A percentile compares a stretch with the other conserved stretches of the same genome.
These are phyloP conservation scores for Acer saccharum DNA, from an alignment of 345 rosid species.

Conservation along the genomic window DNA sequence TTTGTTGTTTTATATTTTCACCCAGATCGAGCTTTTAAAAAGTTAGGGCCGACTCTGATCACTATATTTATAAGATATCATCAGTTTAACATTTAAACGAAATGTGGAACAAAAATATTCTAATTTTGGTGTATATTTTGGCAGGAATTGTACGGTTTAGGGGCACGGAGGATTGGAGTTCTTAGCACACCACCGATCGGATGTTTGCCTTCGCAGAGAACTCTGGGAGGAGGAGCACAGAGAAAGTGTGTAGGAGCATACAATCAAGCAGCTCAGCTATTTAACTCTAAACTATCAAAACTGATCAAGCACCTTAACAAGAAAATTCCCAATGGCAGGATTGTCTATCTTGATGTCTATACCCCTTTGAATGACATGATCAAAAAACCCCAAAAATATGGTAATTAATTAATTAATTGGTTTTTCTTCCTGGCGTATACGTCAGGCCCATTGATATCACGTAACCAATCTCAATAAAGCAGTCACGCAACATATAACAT, in stretches of 20 bases:
- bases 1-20: no score
- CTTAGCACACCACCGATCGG: constrained; percentile 26
- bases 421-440: no score
- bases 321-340: not conserved
- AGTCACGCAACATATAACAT: no score
- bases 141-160: constrained; percentile 33
- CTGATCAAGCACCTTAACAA: constrained; percentile 4
- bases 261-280: constrained; percentile 28
- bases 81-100: no score
- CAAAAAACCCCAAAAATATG: constrained; percentile 22
- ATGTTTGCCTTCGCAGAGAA: constrained; percentile 34
- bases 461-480: not conserved
- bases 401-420: constrained; percentile 18
- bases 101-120: no score
- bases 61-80: no score
- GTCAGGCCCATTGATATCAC: no score
- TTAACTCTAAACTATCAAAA: constrained; percentile 28
- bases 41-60: no score
- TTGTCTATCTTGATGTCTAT: constrained; percentile 28
- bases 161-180: constrained; percentile 32
- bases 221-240: constrained; percentile 13
- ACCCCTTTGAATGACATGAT: constrained; percentile 24
- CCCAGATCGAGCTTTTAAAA: no score
- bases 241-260: constrained; percentile 22
- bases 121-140: not conserved